phyloP scores from a whole-genome alignment of 768 basidiomycete genomes.

The Chalciporus piperatus region DNA sequence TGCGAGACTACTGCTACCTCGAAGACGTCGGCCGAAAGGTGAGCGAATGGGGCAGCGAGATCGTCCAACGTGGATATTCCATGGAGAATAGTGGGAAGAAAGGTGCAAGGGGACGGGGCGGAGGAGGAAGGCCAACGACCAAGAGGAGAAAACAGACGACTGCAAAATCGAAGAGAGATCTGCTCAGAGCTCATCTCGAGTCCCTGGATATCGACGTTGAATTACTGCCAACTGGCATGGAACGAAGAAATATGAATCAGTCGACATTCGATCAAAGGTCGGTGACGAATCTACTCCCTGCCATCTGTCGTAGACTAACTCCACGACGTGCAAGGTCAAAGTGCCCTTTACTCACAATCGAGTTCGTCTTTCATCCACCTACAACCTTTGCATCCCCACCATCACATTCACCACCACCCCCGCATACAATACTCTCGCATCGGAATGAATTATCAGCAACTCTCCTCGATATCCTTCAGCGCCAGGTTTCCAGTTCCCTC shows the following conservation, averaged over 20 bases:
- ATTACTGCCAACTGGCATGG: constrained; percentile 80
- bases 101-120: constrained; percentile 18
- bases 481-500: constrained; percentile 32
- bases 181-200: constrained; percentile 67
- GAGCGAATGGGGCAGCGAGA: constrained; percentile 70
- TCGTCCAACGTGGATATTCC: constrained; percentile 57
- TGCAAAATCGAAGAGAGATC: constrained; percentile 54
- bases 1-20: constrained; percentile 84
- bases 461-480: constrained; percentile 50
- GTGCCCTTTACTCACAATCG: constrained; percentile 66
- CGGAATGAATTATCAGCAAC: constrained; percentile 49
- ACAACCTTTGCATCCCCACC: constrained; percentile 39
- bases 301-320: constrained; percentile 13
- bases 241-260: constrained; percentile 70
- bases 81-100: constrained; percentile 23
- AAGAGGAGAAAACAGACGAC: constrained; percentile 32
- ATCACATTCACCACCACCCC: constrained; percentile 30
- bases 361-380: constrained; percentile 65
- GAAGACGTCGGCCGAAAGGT: constrained; percentile 80
- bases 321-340: constrained; percentile 48
- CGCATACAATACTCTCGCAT: constrained; percentile 61
- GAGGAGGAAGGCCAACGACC: constrained; percentile 22
- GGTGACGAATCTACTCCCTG: constrained; percentile 27
- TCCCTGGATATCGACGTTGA: constrained; percentile 70
- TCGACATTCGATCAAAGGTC: constrained; percentile 83